These are phyloP conservation scores for Geotrichum aggregatum DNA, from an alignment of 1,139 yeast species.

Conservation along the genomic window DNA sequence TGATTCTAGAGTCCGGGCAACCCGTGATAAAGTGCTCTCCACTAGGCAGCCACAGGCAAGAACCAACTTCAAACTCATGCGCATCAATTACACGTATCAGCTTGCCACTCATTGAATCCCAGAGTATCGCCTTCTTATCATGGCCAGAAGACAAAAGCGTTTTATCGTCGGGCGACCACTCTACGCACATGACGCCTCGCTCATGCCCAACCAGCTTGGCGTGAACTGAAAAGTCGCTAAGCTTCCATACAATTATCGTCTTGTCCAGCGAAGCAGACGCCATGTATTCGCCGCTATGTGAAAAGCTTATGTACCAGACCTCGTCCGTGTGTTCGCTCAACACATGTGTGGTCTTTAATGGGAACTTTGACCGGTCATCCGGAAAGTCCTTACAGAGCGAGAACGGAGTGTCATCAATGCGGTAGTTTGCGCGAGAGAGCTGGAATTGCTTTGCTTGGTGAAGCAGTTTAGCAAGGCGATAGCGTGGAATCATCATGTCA, in stretches of 20 bases:
- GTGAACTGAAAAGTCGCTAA: conserved; percentile 47
- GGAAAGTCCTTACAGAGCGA: conserved; percentile 37
- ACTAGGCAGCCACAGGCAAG: conserved; percentile 71
- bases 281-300: conserved; percentile 67
- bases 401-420: conserved; percentile 27
- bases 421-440: conserved; percentile 43
- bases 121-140: conserved; percentile 64
- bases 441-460: conserved; percentile 52
- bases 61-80: conserved; percentile 46
- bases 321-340: conserved; percentile 62
- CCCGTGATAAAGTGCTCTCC: conserved; percentile 65
- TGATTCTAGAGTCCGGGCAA: conserved; percentile 66
- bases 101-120: conserved; percentile 52
- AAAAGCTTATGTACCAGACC: conserved; percentile 79
- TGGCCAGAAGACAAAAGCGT: conserved; percentile 61
- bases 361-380: conserved; percentile 44
- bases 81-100: conserved; percentile 26
- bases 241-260: conserved; percentile 63
- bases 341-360: conserved; percentile 43
- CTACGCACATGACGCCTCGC: conserved; percentile 61
- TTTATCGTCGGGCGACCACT: conserved; percentile 73
- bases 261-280: conserved; percentile 77
- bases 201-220: conserved; percentile 46
- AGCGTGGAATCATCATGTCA: conserved; percentile 50
- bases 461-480: conserved; percentile 49